These are phyloP conservation scores for Phytophthora tentaculata DNA, from an alignment of 352 stramenopile genomes.

Conservation along the genomic window DNA sequence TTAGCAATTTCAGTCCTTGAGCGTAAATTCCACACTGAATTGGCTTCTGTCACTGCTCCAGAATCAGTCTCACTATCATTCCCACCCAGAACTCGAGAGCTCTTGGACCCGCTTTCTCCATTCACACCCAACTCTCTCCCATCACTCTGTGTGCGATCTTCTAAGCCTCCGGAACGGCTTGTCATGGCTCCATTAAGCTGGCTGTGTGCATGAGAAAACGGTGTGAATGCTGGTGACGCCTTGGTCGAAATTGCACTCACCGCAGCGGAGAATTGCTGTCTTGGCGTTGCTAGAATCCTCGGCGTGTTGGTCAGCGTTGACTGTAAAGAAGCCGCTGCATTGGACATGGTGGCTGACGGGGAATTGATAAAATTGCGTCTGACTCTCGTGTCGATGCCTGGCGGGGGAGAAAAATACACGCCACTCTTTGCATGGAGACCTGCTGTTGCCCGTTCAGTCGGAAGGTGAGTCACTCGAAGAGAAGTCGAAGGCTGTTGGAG, in stretches of 20 bases:
- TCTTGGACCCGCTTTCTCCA: constrained; percentile 18
- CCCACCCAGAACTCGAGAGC: constrained; percentile 7
- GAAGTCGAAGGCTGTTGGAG: constrained; percentile 41
- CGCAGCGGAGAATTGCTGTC: constrained; percentile 79
- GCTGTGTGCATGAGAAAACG: constrained; percentile 47
- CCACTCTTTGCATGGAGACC: constrained; percentile 60
- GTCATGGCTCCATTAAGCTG: constrained; percentile 29
- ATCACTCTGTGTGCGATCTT: constrained; percentile 20
- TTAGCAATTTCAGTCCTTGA: constrained; percentile 62
- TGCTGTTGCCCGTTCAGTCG: constrained; percentile 25
- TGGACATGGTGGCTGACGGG: constrained; percentile 72
- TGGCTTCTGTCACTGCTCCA: constrained; percentile 7
- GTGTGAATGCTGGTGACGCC: constrained; percentile 66
- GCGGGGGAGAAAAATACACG: constrained; percentile 67
- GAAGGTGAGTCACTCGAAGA: constrained; percentile 29
- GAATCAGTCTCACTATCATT: constrained; percentile 15
- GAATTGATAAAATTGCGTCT: constrained; percentile 75
- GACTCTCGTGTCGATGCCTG: constrained; percentile 68
- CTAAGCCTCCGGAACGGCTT: constrained; percentile 12
- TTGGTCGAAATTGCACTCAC: constrained; percentile 83
- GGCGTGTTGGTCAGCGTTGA: constrained; percentile 80
- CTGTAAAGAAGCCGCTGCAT: constrained; percentile 69
- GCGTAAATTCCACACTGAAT: constrained; percentile 62
- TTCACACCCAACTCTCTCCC: constrained; percentile 23
- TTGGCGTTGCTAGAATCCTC: constrained; percentile 68